A percentile compares a stretch with the other conserved stretches of the same genome.
Evolutionary conservation across 331 rosid genomes (phyloP).

Genomic region (Erythrophleum ivorense): DNA sequence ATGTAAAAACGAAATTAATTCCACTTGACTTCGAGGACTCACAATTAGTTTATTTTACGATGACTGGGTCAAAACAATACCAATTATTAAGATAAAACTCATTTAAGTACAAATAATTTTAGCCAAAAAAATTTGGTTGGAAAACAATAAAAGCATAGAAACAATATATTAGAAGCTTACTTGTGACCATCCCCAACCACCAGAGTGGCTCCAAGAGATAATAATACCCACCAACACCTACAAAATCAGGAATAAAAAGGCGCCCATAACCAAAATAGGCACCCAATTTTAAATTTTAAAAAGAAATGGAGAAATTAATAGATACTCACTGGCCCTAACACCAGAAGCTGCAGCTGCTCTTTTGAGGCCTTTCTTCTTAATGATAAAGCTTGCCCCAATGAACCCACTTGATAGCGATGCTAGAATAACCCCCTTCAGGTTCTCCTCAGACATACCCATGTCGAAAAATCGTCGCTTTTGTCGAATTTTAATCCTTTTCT

Average conservation of each 20-base stretch:
- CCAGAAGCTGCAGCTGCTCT: slow-evolving; percentile 80
- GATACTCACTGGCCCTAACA: slow-evolving; percentile 70
- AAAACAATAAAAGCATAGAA: slow-evolving; percentile 12
- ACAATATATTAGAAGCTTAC: slow-evolving; percentile 49
- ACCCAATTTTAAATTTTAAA: not conserved
- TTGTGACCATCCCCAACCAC: slow-evolving; percentile 85
- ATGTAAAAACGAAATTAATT: slow-evolving; percentile 10
- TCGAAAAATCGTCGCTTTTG: slow-evolving; percentile 37
- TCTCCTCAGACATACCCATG: slow-evolving; percentile 63
- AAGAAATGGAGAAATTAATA: not conserved
- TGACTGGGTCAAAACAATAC: slow-evolving; percentile 37
- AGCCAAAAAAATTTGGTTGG: not conserved
- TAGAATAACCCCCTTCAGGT: slow-evolving; percentile 63
- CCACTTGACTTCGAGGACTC: slow-evolving; percentile 6
- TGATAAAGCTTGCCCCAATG: slow-evolving; percentile 84
- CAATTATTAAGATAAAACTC: slow-evolving; percentile 27
- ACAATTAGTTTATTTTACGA: slow-evolving; percentile 20
- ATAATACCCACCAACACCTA: slow-evolving; percentile 82
- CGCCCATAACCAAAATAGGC: slow-evolving; percentile 23
- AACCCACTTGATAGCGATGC: slow-evolving; percentile 79
- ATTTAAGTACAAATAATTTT: slow-evolving; percentile 24
- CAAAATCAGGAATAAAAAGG: slow-evolving; percentile 33
- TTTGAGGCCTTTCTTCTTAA: slow-evolving; percentile 84
- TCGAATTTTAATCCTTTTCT: slow-evolving; percentile 30
- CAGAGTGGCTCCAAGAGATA: slow-evolving; percentile 91